A percentile compares a stretch with the other conserved stretches of the same genome.
Evolutionary conservation across 441 rosid species (phyloP).

Genomic region (Eruca vesicaria): DNA sequence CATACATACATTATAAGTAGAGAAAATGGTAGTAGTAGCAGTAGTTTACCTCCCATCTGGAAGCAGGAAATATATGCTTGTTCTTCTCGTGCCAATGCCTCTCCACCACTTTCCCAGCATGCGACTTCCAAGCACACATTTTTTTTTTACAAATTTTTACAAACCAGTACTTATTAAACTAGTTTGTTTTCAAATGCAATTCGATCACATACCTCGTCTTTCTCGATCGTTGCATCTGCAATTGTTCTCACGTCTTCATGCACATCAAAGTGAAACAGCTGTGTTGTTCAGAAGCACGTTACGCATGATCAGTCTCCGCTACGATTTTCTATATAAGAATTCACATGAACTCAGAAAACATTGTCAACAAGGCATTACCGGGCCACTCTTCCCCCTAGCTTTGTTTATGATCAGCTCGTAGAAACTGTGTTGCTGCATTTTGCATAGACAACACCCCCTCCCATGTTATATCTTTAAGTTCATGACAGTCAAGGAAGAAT

Average conservation of each 20-base stretch:
- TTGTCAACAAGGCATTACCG: slow-evolving; percentile 47
- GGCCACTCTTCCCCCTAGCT: slow-evolving; percentile 99
- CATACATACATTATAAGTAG: background rate
- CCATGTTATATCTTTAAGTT: background rate
- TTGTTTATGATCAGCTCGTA: slow-evolving; percentile 91
- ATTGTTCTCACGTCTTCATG: slow-evolving; percentile 95
- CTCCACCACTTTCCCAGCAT: slow-evolving; percentile 98
- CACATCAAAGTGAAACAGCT: slow-evolving; percentile 98
- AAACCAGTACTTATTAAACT: background rate
- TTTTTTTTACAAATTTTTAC: slow-evolving; percentile 4
- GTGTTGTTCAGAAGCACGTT: slow-evolving; percentile 35
- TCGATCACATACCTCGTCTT: slow-evolving; percentile 68
- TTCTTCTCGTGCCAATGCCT: slow-evolving; percentile 99
- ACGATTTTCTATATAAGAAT: background rate
- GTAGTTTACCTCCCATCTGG: slow-evolving; percentile 85
- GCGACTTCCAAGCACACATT: slow-evolving; percentile 56
- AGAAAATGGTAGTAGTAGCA: background rate
- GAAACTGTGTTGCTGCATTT: slow-evolving; percentile 94
- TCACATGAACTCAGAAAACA: background rate
- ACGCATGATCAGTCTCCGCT: background rate
- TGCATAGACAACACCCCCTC: slow-evolving; percentile 19
- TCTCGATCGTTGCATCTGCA: slow-evolving; percentile 95
- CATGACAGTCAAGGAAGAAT: background rate
- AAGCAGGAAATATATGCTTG: slow-evolving; percentile 97
- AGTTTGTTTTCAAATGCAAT: background rate